Percentiles rank a stretch among this genome's conserved stretches.
phyloP scores from a whole-genome alignment of 805 yeast genomes.

The Maudiozyma pseudohumilis region DNA sequence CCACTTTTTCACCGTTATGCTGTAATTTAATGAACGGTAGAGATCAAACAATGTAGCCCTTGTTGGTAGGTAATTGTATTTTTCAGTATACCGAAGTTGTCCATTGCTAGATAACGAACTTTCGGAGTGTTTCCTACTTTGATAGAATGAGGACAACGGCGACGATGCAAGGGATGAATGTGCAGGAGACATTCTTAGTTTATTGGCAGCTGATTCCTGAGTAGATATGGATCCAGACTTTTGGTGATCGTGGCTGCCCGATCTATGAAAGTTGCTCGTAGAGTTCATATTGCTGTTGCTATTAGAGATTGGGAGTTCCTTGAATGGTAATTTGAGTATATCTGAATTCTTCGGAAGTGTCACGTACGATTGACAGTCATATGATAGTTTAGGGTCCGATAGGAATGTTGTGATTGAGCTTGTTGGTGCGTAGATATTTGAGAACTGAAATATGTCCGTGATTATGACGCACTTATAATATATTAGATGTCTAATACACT shows the following conservation, averaged over 20 bases:
- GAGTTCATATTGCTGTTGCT: conserved; percentile 1
- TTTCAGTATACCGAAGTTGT: neutral
- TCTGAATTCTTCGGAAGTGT: conserved; percentile 33
- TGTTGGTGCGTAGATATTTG: conserved; percentile 83
- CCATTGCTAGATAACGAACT: conserved; percentile 13
- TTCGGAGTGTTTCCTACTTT: conserved; percentile 12
- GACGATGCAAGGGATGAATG: conserved; percentile 1
- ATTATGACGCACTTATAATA: conserved; percentile 81
- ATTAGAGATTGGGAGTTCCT: conserved; percentile 6
- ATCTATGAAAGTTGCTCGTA: neutral
- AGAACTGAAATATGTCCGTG: conserved; percentile 81
- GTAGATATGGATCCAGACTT: conserved; percentile 3
- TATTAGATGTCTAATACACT: conserved; percentile 83
- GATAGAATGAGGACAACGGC: neutral
- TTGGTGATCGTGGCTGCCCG: neutral
- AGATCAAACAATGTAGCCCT: conserved; percentile 59
- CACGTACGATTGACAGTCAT: conserved; percentile 81
- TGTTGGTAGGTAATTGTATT: conserved; percentile 38
- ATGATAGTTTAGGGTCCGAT: conserved; percentile 53
- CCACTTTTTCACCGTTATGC: conserved; percentile 75
- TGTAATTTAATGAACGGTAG: conserved; percentile 70
- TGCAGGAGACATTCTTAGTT: conserved; percentile 3
- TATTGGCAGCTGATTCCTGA: neutral
- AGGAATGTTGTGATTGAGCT: conserved; percentile 62
- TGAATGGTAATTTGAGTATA: conserved; percentile 26